phyloP scores from a whole-genome alignment of 208 protist species.

The Hexamita inflata region DNA sequence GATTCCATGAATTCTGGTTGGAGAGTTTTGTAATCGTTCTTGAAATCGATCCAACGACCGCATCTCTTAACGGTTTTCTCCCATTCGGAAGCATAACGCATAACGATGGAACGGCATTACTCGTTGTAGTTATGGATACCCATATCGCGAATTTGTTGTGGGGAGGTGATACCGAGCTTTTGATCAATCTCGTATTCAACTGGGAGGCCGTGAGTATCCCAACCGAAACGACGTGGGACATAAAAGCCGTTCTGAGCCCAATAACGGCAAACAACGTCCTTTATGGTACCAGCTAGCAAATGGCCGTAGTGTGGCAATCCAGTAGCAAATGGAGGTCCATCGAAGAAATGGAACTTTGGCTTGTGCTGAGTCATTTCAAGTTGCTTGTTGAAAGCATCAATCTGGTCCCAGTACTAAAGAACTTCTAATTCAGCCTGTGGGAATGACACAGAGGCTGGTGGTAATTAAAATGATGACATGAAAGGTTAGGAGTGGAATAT shows the following conservation, averaged over 20 bases:
- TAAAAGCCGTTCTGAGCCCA: slow-evolving; percentile 86
- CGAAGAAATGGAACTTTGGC: slow-evolving; percentile 74
- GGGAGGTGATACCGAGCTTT: slow-evolving; percentile 57
- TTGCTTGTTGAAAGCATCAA: slow-evolving; percentile 79
- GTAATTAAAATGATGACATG: too few species aligned
- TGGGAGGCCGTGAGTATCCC: slow-evolving; percentile 90
- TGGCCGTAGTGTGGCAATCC: slow-evolving; percentile 98
- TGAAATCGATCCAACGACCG: slow-evolving; percentile 98
- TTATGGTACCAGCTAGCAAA: slow-evolving; percentile 96
- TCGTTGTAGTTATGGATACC: slow-evolving; percentile 95
- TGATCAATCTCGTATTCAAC: slow-evolving; percentile 99
- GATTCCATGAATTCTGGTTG: slow-evolving; percentile 93
- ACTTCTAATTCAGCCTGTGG: slow-evolving; percentile 72
- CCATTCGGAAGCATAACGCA: slow-evolving; percentile 92
- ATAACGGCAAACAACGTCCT: slow-evolving; percentile 94
- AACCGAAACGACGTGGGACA: slow-evolving; percentile 92
- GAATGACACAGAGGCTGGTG: slow-evolving; percentile 53
- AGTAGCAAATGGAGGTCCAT: slow-evolving; percentile 99
- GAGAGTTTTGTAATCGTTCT: slow-evolving; percentile 98
- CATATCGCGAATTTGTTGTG: slow-evolving; percentile 73
- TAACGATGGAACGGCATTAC: slow-evolving; percentile 88
- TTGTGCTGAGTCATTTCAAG: slow-evolving; percentile 61
- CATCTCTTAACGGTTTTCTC: slow-evolving; percentile 71
- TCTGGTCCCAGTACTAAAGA: slow-evolving; percentile 75
- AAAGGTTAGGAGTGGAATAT: too few species aligned